Percentiles rank a stretch among this genome's conserved stretches.
Conservation (phyloP, 306 rosid genomes). For the Canavalia ensiformis region DNA sequence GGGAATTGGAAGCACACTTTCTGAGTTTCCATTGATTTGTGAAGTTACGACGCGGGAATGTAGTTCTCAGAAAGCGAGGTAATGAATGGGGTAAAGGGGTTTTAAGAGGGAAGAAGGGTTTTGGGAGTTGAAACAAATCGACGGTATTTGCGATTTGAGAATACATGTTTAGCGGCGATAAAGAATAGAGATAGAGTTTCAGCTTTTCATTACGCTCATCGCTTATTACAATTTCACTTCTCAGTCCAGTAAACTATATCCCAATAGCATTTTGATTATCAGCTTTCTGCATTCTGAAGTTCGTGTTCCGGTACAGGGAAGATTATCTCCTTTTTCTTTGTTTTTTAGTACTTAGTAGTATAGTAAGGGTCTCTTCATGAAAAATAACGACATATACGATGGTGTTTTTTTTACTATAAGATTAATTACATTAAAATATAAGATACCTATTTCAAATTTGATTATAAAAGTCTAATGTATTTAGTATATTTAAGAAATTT, state of each 20-base stretch:
- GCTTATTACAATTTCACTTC: neutral
- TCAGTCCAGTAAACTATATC: neutral
- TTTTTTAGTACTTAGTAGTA: no score
- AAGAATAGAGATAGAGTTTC: neutral
- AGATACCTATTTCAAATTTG: neutral
- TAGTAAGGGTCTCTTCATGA: no score
- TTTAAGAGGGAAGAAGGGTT: constrained; percentile 53
- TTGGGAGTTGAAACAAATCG: constrained; percentile 57
- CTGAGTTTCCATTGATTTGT: constrained; percentile 48
- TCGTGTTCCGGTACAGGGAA: neutral
- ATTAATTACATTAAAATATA: neutral
- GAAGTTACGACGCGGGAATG: constrained; percentile 31
- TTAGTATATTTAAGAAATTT: no score
- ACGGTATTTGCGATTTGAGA: constrained; percentile 52
- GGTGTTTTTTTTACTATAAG: neutral
- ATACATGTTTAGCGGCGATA: constrained; percentile 62
- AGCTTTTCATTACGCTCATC: constrained; percentile 29
- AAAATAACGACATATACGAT: neutral
- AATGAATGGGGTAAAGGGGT: constrained; percentile 52
- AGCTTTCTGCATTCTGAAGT: constrained; percentile 24
- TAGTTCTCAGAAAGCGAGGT: constrained; percentile 48
- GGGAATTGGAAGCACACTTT: constrained; percentile 56
- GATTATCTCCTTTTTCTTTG: neutral
- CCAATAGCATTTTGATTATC: constrained; percentile 3
- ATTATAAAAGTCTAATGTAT: neutral